phyloP scores from a whole-genome alignment of 176 grass and related monocot species.

The Musa beccarii region DNA sequence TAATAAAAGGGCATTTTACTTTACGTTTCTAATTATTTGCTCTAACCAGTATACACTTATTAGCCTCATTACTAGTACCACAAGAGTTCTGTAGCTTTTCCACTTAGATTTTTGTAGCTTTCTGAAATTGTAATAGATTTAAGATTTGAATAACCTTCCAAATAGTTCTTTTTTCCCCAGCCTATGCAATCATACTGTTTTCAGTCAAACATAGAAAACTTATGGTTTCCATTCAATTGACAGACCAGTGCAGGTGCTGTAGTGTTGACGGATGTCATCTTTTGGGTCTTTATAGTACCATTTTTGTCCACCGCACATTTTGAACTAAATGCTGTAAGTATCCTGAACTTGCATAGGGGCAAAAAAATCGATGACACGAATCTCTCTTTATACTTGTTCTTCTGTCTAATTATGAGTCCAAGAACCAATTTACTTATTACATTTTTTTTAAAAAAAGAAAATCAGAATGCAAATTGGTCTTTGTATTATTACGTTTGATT shows the following conservation, averaged over 20 bases:
- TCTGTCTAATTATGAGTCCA: too few species aligned
- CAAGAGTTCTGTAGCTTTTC: not conserved
- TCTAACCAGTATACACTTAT: not conserved
- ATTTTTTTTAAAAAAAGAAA: not conserved
- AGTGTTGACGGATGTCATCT: slow-evolving; percentile 53
- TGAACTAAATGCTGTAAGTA: slow-evolving; percentile 39
- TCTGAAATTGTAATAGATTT: not conserved
- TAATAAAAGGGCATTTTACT: not conserved
- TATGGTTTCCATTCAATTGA: slow-evolving; percentile 2
- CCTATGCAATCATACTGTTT: not conserved
- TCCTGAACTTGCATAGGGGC: not conserved
- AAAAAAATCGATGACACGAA: not conserved
- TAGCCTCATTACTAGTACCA: not conserved
- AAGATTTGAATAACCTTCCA: not conserved
- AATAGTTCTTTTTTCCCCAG: not conserved
- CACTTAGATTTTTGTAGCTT: not conserved
- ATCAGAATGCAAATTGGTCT: not conserved
- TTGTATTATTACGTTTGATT: not conserved
- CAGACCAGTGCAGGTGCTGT: slow-evolving; percentile 75
- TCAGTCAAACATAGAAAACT: not conserved
- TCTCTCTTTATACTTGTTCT: not conserved
- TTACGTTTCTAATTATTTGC: not conserved
- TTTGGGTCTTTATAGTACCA: slow-evolving; percentile 39
- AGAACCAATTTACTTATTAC: not conserved
- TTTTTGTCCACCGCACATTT: slow-evolving; percentile 40